Evolutionary conservation across 768 basidiomycete species (phyloP), one percentile per base, ranked within the genome.

Genomic region (Tricholoma matsutake): DNA sequence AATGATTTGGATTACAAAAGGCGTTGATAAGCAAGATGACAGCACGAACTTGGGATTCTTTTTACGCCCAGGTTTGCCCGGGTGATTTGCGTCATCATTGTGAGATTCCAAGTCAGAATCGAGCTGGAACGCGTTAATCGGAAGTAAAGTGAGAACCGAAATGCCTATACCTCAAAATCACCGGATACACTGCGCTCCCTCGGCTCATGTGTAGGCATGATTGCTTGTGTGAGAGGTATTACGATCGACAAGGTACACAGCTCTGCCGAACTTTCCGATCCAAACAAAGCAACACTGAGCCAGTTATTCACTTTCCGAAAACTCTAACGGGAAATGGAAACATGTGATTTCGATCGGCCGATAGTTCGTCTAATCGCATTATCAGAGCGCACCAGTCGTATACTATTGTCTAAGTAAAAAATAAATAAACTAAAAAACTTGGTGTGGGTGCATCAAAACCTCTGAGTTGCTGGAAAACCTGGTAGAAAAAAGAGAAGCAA

Each of bases 21-120:
- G 39, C 58, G 53, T 52, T 31, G 57, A 29, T 57, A 10, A 43
- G 39, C 18, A 64, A 63, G 3, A 56, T 41, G 8, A 51, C 61
- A 65, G 61, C 53, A 75, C 83, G 62, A 65, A 91, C 92, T 93
- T 93, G 66, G 92, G 91, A 68, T 94, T 94, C 80, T 92, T 93
- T 86, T 93, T 93, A 62, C 91, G 80, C 14, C 91, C 91, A 34
- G 91, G 88, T 70, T 87, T 89, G 25, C 81, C 81, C 37, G 81
- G 82, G 29, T 69, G 72, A 62, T 72, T 75, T n/a, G 72, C 61
- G 39, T 79, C 79, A 28, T 73, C 78, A 58, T 66, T 65, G 62
- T 76, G 81, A 34, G 86, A 90, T 20, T 86, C 88, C 37, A 77
- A 68, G 63, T 91, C 91, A n/a, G 88, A 89, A 63, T 90, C 86